A percentile compares a stretch with the other conserved stretches of the same genome.
Conservation (phyloP, 768 basidiomycete species). For the Podaxis sp. region DNA sequence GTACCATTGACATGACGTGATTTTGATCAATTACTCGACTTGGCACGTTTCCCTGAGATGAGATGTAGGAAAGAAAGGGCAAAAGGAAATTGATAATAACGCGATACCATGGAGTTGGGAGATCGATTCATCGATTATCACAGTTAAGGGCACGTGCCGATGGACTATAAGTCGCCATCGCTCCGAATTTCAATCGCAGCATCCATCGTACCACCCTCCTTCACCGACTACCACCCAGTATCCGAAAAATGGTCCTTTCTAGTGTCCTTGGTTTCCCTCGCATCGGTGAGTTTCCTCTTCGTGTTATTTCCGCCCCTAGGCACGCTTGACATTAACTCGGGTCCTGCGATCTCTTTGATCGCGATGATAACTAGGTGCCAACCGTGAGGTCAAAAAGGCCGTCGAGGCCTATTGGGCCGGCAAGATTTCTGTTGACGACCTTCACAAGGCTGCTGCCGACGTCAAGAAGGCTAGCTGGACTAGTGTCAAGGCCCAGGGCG, state of each 20-base stretch:
- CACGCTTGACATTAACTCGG: neutral
- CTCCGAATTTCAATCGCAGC: slow-evolving; percentile 21
- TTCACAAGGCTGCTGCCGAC: slow-evolving; percentile 84
- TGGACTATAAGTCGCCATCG: slow-evolving; percentile 30
- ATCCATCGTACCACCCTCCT: slow-evolving; percentile 18
- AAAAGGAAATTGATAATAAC: neutral
- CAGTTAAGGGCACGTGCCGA: slow-evolving; percentile 35
- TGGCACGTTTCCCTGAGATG: neutral
- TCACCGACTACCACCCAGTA: slow-evolving; percentile 27
- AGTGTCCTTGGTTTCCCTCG: slow-evolving; percentile 93
- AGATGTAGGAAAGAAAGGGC: neutral
- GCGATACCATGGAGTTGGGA: neutral
- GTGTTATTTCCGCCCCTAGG: neutral
- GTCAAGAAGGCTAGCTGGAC: slow-evolving; percentile 90
- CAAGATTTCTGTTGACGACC: slow-evolving; percentile 84
- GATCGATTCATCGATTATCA: slow-evolving; percentile 31
- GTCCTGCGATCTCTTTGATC: slow-evolving; percentile 10
- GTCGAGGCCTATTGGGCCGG: slow-evolving; percentile 98
- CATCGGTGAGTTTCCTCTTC: slow-evolving; percentile 55
- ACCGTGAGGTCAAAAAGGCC: slow-evolving; percentile 96
- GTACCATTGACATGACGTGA: neutral
- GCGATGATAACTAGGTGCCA: slow-evolving; percentile 57
- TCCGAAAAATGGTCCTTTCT: slow-evolving; percentile 66
- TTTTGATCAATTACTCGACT: neutral
- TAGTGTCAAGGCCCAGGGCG: slow-evolving; percentile 78